These are phyloP conservation scores for Pulveroboletus frians DNA, from an alignment of 768 basidiomycete species.

Conservation along the genomic window DNA sequence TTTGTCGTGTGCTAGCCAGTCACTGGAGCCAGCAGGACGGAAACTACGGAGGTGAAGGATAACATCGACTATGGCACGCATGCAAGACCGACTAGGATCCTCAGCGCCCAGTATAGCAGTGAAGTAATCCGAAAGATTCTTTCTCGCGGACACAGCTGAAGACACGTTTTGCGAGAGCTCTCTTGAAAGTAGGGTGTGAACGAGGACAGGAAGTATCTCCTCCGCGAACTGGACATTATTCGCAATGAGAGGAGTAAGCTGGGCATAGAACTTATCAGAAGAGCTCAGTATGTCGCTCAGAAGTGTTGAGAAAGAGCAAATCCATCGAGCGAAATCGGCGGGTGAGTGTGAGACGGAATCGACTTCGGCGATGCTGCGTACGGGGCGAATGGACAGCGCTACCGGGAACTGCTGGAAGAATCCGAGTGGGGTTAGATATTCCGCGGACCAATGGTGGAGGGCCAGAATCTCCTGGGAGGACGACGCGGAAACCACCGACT, in stretches of 20 bases:
- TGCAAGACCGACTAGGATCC: constrained; percentile 40
- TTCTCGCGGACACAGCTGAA: constrained; percentile 5
- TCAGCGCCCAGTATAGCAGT: constrained; percentile 25
- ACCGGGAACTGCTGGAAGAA: constrained; percentile 46
- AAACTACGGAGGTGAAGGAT: constrained; percentile 79
- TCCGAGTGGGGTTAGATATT: constrained; percentile 42
- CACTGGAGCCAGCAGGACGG: constrained; percentile 32
- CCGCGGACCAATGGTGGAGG: constrained; percentile 32
- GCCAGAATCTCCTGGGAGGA: constrained; percentile 29
- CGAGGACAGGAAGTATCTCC: constrained; percentile 66
- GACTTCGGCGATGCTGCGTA: constrained; percentile 35
- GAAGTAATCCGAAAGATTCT: constrained; percentile 21
- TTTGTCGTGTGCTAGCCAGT: constrained; percentile 54
- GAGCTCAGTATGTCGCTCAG: constrained; percentile 55
- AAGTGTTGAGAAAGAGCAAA: constrained; percentile 50
- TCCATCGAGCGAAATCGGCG: constrained; percentile 57
- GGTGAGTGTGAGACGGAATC: constrained; percentile 35
- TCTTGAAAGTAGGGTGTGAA: constrained; percentile 57
- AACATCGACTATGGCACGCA: constrained; percentile 60
- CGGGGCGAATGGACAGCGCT: constrained; percentile 28
- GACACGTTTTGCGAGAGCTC: constrained; percentile 14
- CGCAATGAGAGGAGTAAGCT: constrained; percentile 55
- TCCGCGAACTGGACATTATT: constrained; percentile 56
- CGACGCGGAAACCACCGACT: constrained; percentile 44
- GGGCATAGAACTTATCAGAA: constrained; percentile 60